Conservation (phyloP, 371 early-diverging fungal genomes). For the Polyrhizophydium stewartii region DNA sequence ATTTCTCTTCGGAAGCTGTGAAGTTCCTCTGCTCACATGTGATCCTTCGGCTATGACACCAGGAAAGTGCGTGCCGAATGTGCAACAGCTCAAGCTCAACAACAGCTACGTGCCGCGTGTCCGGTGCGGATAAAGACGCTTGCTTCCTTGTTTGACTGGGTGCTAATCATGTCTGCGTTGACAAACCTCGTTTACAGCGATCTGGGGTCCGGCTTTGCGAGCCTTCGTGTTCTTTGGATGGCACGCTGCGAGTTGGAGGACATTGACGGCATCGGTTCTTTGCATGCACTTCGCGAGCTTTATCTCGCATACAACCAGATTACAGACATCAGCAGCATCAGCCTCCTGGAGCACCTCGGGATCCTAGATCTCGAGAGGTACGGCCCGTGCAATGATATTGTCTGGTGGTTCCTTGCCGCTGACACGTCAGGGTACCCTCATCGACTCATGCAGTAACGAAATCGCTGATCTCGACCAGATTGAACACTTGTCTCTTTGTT, state of each 20-base stretch:
- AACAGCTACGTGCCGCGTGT: constrained; percentile 31
- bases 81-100: constrained; percentile 30
- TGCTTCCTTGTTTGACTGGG: background rate
- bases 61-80: constrained; percentile 19
- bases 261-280: constrained; percentile 31
- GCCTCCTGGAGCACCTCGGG: constrained; percentile 31
- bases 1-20: background rate
- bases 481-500: constrained; percentile 33
- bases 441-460: constrained; percentile 18
- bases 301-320: constrained; percentile 39
- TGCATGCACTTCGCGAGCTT: constrained; percentile 20
- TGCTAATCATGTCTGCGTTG: background rate
- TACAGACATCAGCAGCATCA: constrained; percentile 21
- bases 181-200: constrained; percentile 22
- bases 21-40: background rate
- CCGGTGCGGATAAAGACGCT: constrained; percentile 11
- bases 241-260: constrained; percentile 27
- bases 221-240: constrained; percentile 36
- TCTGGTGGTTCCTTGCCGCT: background rate
- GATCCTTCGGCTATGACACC: background rate
- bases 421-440: background rate
- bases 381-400: background rate
- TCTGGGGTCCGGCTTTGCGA: constrained; percentile 30
- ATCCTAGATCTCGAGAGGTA: constrained; percentile 42
- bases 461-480: constrained; percentile 27